Evolutionary conservation across 75 land plant species (phyloP), one percentile per base, ranked within the genome.

Genomic region (Ceratopteris richardii): DNA sequence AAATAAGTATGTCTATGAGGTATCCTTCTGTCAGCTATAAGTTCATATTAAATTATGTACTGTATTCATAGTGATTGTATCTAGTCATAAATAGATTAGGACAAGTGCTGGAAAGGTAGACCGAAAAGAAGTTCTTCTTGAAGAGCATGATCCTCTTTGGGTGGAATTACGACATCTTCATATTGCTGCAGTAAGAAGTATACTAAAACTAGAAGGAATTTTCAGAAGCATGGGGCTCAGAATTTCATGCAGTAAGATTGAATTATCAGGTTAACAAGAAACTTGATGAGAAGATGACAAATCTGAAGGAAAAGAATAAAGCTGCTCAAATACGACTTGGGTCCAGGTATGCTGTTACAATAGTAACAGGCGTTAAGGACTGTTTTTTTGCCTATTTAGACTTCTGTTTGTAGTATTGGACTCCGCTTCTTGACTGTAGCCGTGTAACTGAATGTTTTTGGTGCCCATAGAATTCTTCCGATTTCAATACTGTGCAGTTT

Each of bases 71-170:
- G 54, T n/a, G n/a, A n/a, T n/a, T n/a, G n/a, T n/a, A n/a, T n/a
- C n/a, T n/a, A n/a, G n/a, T n/a, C 22, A 21, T 18, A 17, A n/a
- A 18, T 65, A 93, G 98, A 69, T 83, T 46, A 81, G 87, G 51
- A 80, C 80, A 29, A 64, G 62, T 26, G 27, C 72, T 28, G 87
- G 85, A 44, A 74, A 63, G 55, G 72, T 71, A 37, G 99, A 95
- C 72, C 80, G 85, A 54, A 90, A 95, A 63, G 99, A 95, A 44
- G 88, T 86, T 44, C 82, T 95, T 71, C 76, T 95, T 68, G 97
- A 91, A 51, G 99, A 95, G 53, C 99, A 95, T 74, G 99, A 95
- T 67, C 92, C 97, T n/a, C 52, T 95, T 47, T 95, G 97, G 99
- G 65, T 84, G 68, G 99, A 95, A 74, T 79, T 95, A 43, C 83